Evolutionary conservation across 2,329 filamentous ascomycete species (phyloP).

Genomic region (Aspergillus sojae): DNA sequence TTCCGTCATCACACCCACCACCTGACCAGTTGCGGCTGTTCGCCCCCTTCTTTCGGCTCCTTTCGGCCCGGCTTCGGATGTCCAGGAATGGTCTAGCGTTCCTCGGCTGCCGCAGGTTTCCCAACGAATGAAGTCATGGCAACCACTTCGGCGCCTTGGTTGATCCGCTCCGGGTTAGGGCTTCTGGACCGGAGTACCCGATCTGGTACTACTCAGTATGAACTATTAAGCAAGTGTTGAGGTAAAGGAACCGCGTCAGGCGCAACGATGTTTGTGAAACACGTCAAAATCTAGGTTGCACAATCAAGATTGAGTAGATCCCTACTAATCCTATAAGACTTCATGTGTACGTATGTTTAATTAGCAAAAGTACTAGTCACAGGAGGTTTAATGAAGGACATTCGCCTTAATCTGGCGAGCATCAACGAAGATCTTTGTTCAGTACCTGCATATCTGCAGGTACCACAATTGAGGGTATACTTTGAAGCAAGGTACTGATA

Average conservation of each 20-base stretch:
- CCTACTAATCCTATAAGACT: background rate
- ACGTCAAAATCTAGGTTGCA: background rate
- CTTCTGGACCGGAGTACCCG: background rate
- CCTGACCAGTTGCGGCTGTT: slow-evolving; percentile 20
- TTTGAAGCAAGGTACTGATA: background rate
- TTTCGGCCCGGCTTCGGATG: slow-evolving; percentile 16
- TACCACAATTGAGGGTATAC: background rate
- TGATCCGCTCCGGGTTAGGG: background rate
- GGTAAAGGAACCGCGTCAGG: background rate
- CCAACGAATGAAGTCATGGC: slow-evolving; percentile 1
- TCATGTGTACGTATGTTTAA: background rate
- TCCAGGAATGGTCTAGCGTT: slow-evolving; percentile 7
- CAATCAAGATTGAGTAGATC: background rate
- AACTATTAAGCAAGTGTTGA: background rate
- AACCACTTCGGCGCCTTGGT: background rate
- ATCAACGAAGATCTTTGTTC: background rate
- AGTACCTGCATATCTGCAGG: background rate
- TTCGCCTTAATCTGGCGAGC: background rate
- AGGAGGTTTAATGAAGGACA: background rate
- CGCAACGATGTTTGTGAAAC: background rate
- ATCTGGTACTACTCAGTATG: background rate
- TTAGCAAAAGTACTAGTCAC: background rate
- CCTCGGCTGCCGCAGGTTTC: background rate
- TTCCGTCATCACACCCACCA: slow-evolving; percentile 26
- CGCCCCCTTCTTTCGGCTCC: slow-evolving; percentile 7